phyloP scores from a whole-genome alignment of 345 rosid genomes.

The Bruguiera sexangula region DNA sequence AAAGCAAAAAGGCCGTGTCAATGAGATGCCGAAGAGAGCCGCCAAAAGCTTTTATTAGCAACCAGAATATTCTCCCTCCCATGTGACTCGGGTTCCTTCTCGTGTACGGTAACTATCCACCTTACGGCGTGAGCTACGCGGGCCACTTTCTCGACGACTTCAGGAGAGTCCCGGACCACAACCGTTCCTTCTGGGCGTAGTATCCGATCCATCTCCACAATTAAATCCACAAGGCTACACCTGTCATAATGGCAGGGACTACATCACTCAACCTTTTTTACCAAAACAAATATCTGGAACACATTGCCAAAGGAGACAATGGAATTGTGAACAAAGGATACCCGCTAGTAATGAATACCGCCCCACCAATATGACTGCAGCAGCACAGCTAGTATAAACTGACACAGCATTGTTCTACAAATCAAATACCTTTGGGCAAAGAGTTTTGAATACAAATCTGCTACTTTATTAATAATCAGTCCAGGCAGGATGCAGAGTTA shows the following conservation, averaged over 20 bases:
- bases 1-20: slow-evolving; percentile 26
- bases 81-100: slow-evolving; percentile 68
- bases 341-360: too few relatives aligned
- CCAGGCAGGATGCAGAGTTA: too few relatives aligned
- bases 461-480: too few relatives aligned
- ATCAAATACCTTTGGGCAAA: too few relatives aligned
- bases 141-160: slow-evolving; percentile 71
- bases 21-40: slow-evolving; percentile 47
- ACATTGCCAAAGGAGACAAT: too few relatives aligned
- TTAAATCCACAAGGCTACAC: slow-evolving; percentile 79
- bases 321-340: too few relatives aligned
- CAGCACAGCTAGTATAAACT: too few relatives aligned
- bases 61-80: slow-evolving; percentile 68
- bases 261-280: not conserved
- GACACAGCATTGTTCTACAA: too few relatives aligned
- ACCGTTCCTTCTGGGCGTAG: slow-evolving; percentile 86
- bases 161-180: slow-evolving; percentile 72
- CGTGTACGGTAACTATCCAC: slow-evolving; percentile 61
- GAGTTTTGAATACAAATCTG: too few relatives aligned
- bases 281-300: too few relatives aligned
- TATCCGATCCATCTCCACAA: slow-evolving; percentile 93
- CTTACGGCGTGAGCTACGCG: slow-evolving; percentile 65
- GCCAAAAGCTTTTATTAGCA: slow-evolving; percentile 68
- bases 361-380: too few relatives aligned
- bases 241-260: slow-evolving; percentile 34